phyloP scores from a whole-genome alignment of 805 yeast genomes.

The Maudiozyma saulgeensis region DNA sequence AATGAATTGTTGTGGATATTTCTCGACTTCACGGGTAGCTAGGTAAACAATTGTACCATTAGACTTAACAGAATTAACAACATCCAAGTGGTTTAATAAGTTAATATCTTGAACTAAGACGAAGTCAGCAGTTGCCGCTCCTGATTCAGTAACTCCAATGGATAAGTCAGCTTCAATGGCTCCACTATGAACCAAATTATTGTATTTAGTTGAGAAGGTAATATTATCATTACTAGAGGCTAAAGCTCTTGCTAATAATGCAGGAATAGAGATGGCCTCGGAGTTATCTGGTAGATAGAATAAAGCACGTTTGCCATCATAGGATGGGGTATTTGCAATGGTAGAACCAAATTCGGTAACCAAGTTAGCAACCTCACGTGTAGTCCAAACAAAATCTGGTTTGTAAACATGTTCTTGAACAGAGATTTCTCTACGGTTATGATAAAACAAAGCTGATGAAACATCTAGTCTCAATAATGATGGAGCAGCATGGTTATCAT shows the following conservation, averaged over 20 bases:
- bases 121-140: slow-evolving; percentile 52
- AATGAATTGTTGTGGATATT: not conserved
- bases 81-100: slow-evolving; percentile 49
- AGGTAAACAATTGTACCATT: slow-evolving; percentile 51
- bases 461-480: slow-evolving; percentile 59
- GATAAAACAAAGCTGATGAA: slow-evolving; percentile 56
- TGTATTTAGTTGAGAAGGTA: slow-evolving; percentile 54
- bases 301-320: slow-evolving; percentile 29
- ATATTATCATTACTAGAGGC: slow-evolving; percentile 52
- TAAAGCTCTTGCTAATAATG: slow-evolving; percentile 57
- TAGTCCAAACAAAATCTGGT: slow-evolving; percentile 47
- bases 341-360: slow-evolving; percentile 33
- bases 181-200: slow-evolving; percentile 68
- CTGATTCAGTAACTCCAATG: slow-evolving; percentile 12
- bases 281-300: slow-evolving; percentile 67
- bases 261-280: slow-evolving; percentile 44
- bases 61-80: slow-evolving; percentile 47
- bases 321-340: slow-evolving; percentile 2
- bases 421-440: slow-evolving; percentile 26
- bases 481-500: slow-evolving; percentile 19
- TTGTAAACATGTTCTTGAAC: slow-evolving; percentile 47
- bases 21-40: slow-evolving; percentile 40
- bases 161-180: slow-evolving; percentile 57
- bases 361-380: slow-evolving; percentile 41
- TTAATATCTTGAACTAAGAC: slow-evolving; percentile 53